Base-by-base conservation (phyloP, 345 rosid genomes). In the Camelina laxa region DNA sequence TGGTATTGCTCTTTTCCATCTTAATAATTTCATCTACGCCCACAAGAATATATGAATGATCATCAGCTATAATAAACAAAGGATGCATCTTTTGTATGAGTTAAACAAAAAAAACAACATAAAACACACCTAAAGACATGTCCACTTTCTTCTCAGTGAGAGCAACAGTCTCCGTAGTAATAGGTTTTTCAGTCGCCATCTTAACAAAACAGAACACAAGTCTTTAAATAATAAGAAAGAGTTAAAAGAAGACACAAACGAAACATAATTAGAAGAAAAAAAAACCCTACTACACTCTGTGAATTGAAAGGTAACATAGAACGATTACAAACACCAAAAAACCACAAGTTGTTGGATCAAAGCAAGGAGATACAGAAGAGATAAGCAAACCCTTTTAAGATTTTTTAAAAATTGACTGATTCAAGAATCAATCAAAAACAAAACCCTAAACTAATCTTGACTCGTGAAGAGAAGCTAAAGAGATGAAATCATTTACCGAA, bases 61-160 rank as follows among this genome's bases (percentile, higher is more conserved):
- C 33, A 75, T 64, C 10, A 57, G 57, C 48, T 56, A 30, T 12
- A 53, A 61, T n/a, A 49, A 48, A 51, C 4, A 36, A 9, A 22
- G 24, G 21, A 16, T 21, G 20, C 24, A 53, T 44, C 36, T 63
- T 65, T 22, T 39, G 72, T 3, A 27, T 27, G 3, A 69, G 1
- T 1, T 27, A 39, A 65, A 21, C 12, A 13, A 30, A 35, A 15
- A 22, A 47, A 4, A 2, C 6, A 31, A 41, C 17, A 53, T 31
- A 27, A 21, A 53, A 42, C 78, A 19, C 70, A 93, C 97, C 97
- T 72, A 93, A 75, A 33, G 98, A 78, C 98, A 93, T 93, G 74
- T 85, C 90, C 88, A 93, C 72, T 72, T 93, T 91, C 90, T 87
- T 93, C 68, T 93, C 96, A 0, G 97, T 89, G 63, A 84, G 88